Evolutionary conservation across 176 grass and related monocot species (phyloP), one percentile per base, ranked within the genome.

Genomic region (Phoenix dactylifera): DNA sequence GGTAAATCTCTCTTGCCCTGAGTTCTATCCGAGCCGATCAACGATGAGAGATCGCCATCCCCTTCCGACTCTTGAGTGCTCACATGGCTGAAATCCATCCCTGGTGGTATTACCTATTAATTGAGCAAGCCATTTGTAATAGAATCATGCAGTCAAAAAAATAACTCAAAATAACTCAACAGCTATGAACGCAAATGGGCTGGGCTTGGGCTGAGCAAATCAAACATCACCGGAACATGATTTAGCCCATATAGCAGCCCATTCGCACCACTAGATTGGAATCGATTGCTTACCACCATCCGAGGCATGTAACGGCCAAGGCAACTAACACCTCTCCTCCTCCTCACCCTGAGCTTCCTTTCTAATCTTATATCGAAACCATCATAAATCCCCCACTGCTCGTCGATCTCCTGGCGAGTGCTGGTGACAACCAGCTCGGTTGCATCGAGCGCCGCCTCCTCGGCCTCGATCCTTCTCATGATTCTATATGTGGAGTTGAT

Each of bases 31-130:
- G 77, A 72, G 24, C n/a, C 28, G 0, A 97, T 78, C 24, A 97
- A 59, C 60, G 74, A 63, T 58, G 77, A 72, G 1, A 91, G 78
- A 22, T 97, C 92, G 4, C 74, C 79, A 4, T 79, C 91, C 1
- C 79, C 86, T 0, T 77, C 91, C 10, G 56, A 67, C 15, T 96
- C 86, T 23, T 85, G 69, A 0, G 80, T 58, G 23, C 85, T 85
- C 22, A 90, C 92, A 22, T 90, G 82, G 84, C 92, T 97, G 70
- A 97, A 91, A 69, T 97, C 92, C 92, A 97, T 97, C 18, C 92
- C 92, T 0, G 92, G 92, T 4, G 92, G 83, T 64, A 97, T 97
- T 39, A 90, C 79, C 79, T 82, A 66, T 19, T 49, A 26, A 70
- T 49, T 26, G 52, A 18, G 19, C 19, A 71, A 61, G 29, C 18